Evolutionary conservation across 805 yeast genomes (phyloP).

Genomic region (Kazachstania bromeliacearum): DNA sequence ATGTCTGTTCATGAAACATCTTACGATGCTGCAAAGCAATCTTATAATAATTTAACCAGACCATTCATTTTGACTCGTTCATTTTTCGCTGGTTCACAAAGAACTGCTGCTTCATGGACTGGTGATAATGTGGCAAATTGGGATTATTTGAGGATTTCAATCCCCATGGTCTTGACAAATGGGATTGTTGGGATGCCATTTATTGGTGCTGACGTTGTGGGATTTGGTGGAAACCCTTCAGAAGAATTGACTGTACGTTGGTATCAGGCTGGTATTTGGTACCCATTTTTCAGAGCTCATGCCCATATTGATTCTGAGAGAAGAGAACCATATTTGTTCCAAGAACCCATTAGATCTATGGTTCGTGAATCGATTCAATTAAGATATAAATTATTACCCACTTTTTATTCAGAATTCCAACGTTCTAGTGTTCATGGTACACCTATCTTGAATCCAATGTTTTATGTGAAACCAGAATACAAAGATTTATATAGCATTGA

Average conservation of each 20-base stretch:
- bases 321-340: conserved; percentile 85
- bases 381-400: conserved; percentile 70
- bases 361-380: conserved; percentile 63
- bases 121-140: conserved; percentile 94
- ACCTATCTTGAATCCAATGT: conserved; percentile 65
- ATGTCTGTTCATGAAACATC: conserved; percentile 75
- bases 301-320: conserved; percentile 91
- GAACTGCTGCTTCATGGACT: conserved; percentile 92
- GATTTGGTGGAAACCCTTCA: conserved; percentile 86
- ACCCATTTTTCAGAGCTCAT: conserved; percentile 94
- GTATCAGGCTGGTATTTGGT: conserved; percentile 95
- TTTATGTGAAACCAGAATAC: conserved; percentile 42
- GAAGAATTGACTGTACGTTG: conserved; percentile 77
- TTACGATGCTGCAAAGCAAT: conserved; percentile 47
- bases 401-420: conserved; percentile 70
- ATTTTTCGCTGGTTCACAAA: conserved; percentile 84
- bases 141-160: conserved; percentile 71
- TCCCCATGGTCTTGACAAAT: conserved; percentile 80
- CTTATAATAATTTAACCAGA: conserved; percentile 43
- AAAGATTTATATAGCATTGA: conserved; percentile 48
- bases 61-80: conserved; percentile 87
- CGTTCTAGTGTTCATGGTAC: conserved; percentile 49
- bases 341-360: conserved; percentile 58
- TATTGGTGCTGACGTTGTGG: conserved; percentile 95
- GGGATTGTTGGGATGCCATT: conserved; percentile 84